phyloP scores from a whole-genome alignment of 1,284 basidiomycete genomes.

The Ceratobasidium sp. region DNA sequence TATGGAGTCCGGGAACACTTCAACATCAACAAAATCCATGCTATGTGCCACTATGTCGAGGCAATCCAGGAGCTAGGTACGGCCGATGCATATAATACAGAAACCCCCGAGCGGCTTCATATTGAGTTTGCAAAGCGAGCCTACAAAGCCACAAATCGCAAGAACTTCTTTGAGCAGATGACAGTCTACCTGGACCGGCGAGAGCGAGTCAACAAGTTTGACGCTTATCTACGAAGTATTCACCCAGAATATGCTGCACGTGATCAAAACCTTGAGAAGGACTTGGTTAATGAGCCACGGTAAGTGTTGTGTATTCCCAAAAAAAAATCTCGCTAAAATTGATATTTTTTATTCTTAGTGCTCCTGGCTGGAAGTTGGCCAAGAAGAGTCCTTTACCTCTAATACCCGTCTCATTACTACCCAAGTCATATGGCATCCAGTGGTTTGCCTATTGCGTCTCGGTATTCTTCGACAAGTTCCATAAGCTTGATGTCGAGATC shows the following conservation, averaged over 20 bases:
- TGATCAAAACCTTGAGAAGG: neutral
- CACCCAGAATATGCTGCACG: neutral
- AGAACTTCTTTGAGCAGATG: conserved; percentile 35
- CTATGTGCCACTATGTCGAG: conserved; percentile 40
- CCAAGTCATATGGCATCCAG: neutral
- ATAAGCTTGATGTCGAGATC: neutral
- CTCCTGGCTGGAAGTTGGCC: neutral
- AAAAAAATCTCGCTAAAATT: neutral
- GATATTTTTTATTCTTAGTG: neutral
- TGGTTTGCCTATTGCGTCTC: neutral
- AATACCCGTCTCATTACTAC: neutral
- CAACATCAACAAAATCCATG: conserved; percentile 44
- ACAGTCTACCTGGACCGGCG: conserved; percentile 30
- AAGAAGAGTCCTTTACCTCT: neutral
- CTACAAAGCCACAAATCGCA: conserved; percentile 41
- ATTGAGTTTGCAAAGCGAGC: conserved; percentile 44
- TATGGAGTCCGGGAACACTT: conserved; percentile 5
- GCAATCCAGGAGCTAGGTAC: conserved; percentile 41
- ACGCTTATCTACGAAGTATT: neutral
- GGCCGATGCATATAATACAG: conserved; percentile 41
- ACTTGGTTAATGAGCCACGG: neutral
- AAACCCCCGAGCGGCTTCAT: conserved; percentile 44
- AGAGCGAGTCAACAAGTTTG: conserved; percentile 19
- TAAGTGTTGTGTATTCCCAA: neutral
- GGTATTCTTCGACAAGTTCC: neutral